phyloP scores from a whole-genome alignment of 805 yeast species.

The Cyberlindnera misumaiensis region DNA sequence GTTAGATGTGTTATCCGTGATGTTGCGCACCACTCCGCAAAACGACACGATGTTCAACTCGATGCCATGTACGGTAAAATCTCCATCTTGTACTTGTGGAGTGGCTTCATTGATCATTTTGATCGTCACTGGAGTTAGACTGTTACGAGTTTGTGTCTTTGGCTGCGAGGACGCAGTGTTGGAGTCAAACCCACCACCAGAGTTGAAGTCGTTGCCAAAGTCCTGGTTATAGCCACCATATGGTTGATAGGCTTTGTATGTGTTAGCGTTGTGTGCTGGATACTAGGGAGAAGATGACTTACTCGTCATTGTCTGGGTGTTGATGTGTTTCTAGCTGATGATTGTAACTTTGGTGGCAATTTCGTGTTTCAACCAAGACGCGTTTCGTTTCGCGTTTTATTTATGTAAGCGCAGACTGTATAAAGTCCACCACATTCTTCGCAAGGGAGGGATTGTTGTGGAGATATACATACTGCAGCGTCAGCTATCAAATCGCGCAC shows the following conservation, averaged over 20 bases:
- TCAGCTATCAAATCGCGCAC: no score
- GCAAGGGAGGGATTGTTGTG: no score
- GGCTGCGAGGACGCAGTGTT: constrained; percentile 28
- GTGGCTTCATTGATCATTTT: constrained; percentile 61
- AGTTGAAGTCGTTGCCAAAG: constrained; percentile 20
- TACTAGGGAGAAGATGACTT: neutral
- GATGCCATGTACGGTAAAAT: constrained; percentile 50
- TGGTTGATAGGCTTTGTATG: constrained; percentile 28
- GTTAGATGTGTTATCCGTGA: constrained; percentile 51
- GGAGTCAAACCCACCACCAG: constrained; percentile 29
- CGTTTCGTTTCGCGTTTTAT: no score
- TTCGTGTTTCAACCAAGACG: no score
- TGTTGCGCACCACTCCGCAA: constrained; percentile 65
- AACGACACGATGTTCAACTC: constrained; percentile 58
- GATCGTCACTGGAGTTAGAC: constrained; percentile 63
- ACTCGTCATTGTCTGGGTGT: neutral
- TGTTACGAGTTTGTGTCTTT: constrained; percentile 26
- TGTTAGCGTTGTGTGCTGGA: neutral
- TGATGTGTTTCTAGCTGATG: neutral
- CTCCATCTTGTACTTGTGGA: constrained; percentile 60
- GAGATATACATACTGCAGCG: no score
- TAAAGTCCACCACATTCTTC: no score
- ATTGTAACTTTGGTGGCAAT: neutral
- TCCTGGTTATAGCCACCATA: constrained; percentile 27
- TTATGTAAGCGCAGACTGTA: no score